phyloP scores from a whole-genome alignment of 2,329 filamentous ascomycete genomes.

The Cercospora zeina region DNA sequence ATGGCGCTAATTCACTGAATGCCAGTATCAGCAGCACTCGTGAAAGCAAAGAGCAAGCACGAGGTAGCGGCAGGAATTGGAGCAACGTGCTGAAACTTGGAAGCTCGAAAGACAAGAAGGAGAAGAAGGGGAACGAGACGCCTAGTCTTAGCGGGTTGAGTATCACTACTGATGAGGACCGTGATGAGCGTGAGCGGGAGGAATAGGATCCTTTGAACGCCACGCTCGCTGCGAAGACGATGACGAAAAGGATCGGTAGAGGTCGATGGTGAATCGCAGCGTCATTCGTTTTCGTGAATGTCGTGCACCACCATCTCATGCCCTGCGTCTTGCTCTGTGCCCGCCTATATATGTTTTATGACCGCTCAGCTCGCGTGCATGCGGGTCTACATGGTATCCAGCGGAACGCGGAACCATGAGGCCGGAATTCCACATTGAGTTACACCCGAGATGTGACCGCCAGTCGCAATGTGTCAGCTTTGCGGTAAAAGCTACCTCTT shows the following conservation, averaged over 20 bases:
- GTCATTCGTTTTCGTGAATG: neutral
- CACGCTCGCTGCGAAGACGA: neutral
- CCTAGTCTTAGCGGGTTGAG: constrained; percentile 50
- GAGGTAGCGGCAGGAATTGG: constrained; percentile 46
- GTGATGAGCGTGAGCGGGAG: constrained; percentile 21
- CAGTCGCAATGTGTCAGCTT: neutral
- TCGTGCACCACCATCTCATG: too few relatives aligned
- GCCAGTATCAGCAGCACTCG: constrained; percentile 42
- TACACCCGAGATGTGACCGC: neutral
- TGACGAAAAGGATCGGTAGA: neutral
- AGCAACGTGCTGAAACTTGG: constrained; percentile 49
- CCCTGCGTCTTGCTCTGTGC: too few relatives aligned
- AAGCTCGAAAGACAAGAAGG: constrained; percentile 31
- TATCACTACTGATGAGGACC: constrained; percentile 36
- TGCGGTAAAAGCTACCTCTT: neutral
- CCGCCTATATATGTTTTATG: too few relatives aligned
- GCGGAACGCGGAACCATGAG: too few relatives aligned
- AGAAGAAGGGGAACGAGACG: constrained; percentile 43
- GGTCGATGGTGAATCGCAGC: neutral
- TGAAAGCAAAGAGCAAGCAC: constrained; percentile 35
- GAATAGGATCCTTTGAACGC: neutral
- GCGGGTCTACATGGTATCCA: too few relatives aligned
- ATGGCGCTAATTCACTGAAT: constrained; percentile 35
- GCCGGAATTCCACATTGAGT: too few relatives aligned
- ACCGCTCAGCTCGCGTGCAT: too few relatives aligned